These are phyloP conservation scores for Malassezia arunalokei DNA, from an alignment of 1,284 basidiomycete species.

Conservation along the genomic window DNA sequence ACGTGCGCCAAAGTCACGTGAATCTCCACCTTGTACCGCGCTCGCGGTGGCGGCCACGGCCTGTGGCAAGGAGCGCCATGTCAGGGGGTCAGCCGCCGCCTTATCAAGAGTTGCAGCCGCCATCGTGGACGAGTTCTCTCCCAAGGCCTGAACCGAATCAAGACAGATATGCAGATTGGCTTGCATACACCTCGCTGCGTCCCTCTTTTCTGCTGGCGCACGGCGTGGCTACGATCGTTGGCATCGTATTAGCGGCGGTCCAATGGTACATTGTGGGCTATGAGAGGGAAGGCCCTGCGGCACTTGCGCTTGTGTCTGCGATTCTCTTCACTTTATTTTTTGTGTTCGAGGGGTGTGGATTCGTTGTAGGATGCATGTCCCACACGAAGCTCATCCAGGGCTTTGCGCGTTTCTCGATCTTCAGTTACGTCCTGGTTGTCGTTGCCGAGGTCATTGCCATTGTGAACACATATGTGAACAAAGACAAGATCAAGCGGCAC, in stretches of 20 bases:
- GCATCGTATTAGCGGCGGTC: background rate
- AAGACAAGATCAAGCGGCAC: background rate
- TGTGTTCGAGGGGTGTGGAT: background rate
- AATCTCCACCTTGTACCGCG: no score
- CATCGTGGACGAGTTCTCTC: no score
- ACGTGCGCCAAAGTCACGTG: no score
- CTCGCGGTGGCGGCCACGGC: no score
- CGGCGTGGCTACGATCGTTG: background rate
- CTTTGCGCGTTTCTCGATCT: background rate
- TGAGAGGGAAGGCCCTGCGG: background rate
- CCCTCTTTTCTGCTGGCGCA: conserved; percentile 1
- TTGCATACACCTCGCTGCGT: background rate
- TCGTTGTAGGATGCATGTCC: background rate
- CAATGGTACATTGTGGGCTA: conserved; percentile 1
- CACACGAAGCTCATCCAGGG: background rate
- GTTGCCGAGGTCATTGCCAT: background rate
- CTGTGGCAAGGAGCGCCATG: no score
- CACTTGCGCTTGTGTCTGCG: background rate
- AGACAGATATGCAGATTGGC: no score
- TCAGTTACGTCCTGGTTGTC: background rate
- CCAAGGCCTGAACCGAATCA: no score
- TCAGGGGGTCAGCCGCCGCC: no score
- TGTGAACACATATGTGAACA: conserved; percentile 4
- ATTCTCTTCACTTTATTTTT: background rate
- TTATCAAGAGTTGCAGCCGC: no score